Conservation (phyloP, 768 basidiomycete species). For the Paxillus rubicundulus region DNA sequence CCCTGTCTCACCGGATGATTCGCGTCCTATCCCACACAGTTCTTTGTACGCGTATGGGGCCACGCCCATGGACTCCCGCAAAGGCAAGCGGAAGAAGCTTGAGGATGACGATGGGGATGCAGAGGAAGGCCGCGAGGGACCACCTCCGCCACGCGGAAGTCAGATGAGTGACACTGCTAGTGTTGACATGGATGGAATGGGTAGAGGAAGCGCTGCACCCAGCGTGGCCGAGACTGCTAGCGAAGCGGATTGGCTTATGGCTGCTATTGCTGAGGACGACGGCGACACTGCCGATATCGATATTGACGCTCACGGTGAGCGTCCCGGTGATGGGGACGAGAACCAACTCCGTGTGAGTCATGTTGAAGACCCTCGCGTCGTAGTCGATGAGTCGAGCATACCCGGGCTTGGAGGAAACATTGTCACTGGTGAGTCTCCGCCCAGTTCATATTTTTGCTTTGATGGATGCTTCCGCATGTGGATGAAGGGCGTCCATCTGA, state of each 20-base stretch:
- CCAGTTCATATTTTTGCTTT: slow-evolving; percentile 28
- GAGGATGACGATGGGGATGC: slow-evolving; percentile 84
- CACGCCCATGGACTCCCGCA: slow-evolving; percentile 57
- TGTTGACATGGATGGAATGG: slow-evolving; percentile 55
- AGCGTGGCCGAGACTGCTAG: slow-evolving; percentile 60
- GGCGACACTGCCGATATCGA: slow-evolving; percentile 43
- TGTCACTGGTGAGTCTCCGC: slow-evolving; percentile 54
- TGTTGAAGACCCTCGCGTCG: slow-evolving; percentile 39
- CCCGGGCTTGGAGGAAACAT: slow-evolving; percentile 33
- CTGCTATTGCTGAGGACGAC: slow-evolving; percentile 75
- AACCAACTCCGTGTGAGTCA: slow-evolving; percentile 43
- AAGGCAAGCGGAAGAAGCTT: slow-evolving; percentile 85
- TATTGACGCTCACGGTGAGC: slow-evolving; percentile 47
- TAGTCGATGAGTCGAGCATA: slow-evolving; percentile 32
- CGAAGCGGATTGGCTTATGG: slow-evolving; percentile 88
- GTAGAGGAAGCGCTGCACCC: slow-evolving; percentile 61
- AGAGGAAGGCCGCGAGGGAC: slow-evolving; percentile 67
- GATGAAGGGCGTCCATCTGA: slow-evolving; percentile 42
- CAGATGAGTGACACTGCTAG: slow-evolving; percentile 54
- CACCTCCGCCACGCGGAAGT: slow-evolving; percentile 52
- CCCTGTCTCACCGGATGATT: slow-evolving; percentile 79
- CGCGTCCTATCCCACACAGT: slow-evolving; percentile 68
- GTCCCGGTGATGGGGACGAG: slow-evolving; percentile 45
- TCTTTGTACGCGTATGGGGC: slow-evolving; percentile 38
- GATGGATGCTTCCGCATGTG: slow-evolving; percentile 47